Conservation (phyloP, 164 flowering plant species). For the Tetracentron sinense region DNA sequence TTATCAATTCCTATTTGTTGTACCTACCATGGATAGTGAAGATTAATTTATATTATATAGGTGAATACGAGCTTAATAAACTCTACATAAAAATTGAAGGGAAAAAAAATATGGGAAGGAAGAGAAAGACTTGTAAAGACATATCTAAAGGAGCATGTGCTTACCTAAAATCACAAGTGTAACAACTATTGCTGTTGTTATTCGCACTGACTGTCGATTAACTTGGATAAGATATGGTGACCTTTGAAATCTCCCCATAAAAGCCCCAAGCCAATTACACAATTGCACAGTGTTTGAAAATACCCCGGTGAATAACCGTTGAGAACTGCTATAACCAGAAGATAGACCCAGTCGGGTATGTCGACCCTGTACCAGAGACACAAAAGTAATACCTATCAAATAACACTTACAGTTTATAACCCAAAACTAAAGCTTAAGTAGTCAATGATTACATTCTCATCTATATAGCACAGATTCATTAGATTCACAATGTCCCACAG, state of each 20-base stretch:
- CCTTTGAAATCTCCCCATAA: conserved; percentile 15
- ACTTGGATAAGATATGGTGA: conserved; percentile 7
- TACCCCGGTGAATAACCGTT: conserved; percentile 12
- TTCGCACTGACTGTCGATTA: conserved; percentile 11
- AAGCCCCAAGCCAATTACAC: conserved; percentile 11
- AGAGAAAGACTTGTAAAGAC: background rate
- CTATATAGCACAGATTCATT: background rate
- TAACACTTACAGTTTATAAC: background rate
- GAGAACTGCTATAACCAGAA: conserved; percentile 11
- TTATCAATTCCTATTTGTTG: background rate
- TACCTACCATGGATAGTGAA: background rate
- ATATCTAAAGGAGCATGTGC: background rate
- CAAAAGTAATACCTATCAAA: background rate
- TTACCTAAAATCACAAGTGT: conserved; percentile 20
- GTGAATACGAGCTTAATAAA: background rate
- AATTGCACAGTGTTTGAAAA: conserved; percentile 8
- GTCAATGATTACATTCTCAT: background rate
- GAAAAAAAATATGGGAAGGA: no score
- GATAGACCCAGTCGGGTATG: conserved; percentile 11
- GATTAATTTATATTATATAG: background rate
- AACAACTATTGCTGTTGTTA: conserved; percentile 11
- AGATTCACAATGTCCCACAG: background rate
- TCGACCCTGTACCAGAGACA: conserved; percentile 14
- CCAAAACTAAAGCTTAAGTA: background rate
- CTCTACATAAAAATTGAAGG: background rate